A percentile compares a stretch with the other conserved stretches of the same genome.
These are phyloP conservation scores for Monarda citriodora DNA, from an alignment of 305 asterid species.

Conservation along the genomic window DNA sequence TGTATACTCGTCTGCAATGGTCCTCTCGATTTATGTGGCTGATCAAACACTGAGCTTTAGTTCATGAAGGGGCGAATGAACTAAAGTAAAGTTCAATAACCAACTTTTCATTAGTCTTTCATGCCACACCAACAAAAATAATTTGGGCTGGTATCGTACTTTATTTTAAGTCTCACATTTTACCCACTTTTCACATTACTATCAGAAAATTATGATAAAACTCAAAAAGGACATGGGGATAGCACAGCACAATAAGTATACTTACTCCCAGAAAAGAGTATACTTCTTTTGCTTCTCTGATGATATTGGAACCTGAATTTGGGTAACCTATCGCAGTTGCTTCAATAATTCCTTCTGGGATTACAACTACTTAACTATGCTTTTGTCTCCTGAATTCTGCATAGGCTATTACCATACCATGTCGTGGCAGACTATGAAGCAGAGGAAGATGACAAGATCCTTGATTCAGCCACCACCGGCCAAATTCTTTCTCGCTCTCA, in stretches of 20 bases:
- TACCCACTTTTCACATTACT: background rate
- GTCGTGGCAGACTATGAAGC: conserved; percentile 99
- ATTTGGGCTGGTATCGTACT: background rate
- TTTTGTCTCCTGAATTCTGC: conserved; percentile 15
- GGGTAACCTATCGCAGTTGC: background rate
- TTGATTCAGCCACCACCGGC: conserved; percentile 88
- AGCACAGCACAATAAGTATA: background rate
- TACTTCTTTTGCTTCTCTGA: background rate
- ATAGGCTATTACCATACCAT: conserved; percentile 95
- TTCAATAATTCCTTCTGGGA: background rate
- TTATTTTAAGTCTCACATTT: background rate
- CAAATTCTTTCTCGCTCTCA: conserved; percentile 93
- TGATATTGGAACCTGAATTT: background rate
- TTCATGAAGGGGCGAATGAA: background rate
- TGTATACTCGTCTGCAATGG: too few relatives aligned
- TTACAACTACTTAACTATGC: background rate
- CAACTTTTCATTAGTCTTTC: background rate
- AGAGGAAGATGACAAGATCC: conserved; percentile 98
- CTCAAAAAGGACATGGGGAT: background rate
- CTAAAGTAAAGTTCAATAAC: background rate
- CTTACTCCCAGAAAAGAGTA: background rate
- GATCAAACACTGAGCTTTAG: background rate
- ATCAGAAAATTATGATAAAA: background rate
- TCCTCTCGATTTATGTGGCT: background rate
- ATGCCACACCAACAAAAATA: conserved; percentile 3